phyloP scores from a whole-genome alignment of 148 eudicot genomes.

The Vaccinium myrtillus region DNA sequence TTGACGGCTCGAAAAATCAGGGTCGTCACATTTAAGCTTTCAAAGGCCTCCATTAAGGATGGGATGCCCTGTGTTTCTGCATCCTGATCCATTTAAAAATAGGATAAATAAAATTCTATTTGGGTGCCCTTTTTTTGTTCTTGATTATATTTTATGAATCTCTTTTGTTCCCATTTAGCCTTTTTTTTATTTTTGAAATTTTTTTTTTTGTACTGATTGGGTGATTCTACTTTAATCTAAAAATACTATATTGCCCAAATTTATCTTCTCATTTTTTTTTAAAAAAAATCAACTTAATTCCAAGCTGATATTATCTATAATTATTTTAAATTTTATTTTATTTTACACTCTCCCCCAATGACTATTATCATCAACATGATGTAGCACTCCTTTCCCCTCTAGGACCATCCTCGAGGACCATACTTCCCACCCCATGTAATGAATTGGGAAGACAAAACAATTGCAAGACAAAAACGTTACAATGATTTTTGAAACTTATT shows the following conservation, averaged over 20 bases:
- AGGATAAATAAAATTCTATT: not conserved
- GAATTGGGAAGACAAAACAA: too few relatives aligned
- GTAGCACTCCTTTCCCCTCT: too few relatives aligned
- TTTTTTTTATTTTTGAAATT: not conserved
- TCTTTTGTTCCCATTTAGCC: not conserved
- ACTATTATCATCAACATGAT: not conserved
- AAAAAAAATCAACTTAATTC: not conserved
- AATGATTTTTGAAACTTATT: too few relatives aligned
- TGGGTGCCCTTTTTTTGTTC: not conserved
- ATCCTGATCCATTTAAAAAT: too few relatives aligned
- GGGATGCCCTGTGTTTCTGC: too few relatives aligned
- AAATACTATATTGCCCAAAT: not conserved
- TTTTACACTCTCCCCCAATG: not conserved
- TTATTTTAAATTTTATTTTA: not conserved
- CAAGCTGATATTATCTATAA: not conserved
- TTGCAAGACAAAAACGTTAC: too few relatives aligned
- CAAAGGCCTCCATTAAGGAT: too few relatives aligned
- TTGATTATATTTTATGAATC: not conserved
- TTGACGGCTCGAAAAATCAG: too few relatives aligned
- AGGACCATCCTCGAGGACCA: too few relatives aligned
- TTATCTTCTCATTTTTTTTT: not conserved
- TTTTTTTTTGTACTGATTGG: not conserved
- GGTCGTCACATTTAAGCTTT: too few relatives aligned
- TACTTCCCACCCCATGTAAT: too few relatives aligned
- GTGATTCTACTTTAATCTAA: not conserved